Conservation (phyloP, 2,329 filamentous ascomycete genomes). For the Diaporthe citri region DNA sequence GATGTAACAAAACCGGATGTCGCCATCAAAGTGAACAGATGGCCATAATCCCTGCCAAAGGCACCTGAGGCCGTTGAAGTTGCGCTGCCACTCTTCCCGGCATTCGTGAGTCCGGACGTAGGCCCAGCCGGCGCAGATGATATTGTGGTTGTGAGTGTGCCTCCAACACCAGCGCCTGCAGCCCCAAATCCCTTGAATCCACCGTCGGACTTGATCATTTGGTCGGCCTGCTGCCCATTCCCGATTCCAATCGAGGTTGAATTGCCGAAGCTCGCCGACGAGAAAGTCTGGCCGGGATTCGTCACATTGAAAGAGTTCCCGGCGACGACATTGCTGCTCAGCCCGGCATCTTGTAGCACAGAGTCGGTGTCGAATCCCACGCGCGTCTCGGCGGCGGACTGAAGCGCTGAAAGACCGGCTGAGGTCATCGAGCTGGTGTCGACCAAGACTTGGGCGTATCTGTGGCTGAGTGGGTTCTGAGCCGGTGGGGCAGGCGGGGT, state of each 20-base stretch:
- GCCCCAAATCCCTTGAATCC: background rate
- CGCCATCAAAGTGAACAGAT: fast-evolving
- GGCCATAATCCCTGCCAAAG: fast-evolving
- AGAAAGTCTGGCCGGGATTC: slow-evolving; percentile 45
- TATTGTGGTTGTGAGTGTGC: slow-evolving; percentile 1
- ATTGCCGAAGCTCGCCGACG: background rate
- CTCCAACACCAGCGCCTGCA: background rate
- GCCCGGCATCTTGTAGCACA: slow-evolving; percentile 46
- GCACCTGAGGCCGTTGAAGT: background rate
- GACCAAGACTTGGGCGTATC: slow-evolving; percentile 54
- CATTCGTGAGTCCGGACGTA: background rate
- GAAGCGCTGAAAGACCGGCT: slow-evolving; percentile 44
- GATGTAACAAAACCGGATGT: too few species aligned
- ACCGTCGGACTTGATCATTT: background rate
- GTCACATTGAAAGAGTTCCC: slow-evolving; percentile 52
- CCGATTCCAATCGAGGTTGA: background rate
- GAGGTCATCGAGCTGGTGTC: slow-evolving; percentile 50
- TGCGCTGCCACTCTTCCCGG: background rate
- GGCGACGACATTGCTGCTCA: slow-evolving; percentile 49
- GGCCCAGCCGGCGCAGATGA: background rate
- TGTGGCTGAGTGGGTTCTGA: slow-evolving; percentile 52
- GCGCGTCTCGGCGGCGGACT: slow-evolving; percentile 45
- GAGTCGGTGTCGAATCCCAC: slow-evolving; percentile 45
- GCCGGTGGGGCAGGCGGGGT: slow-evolving; percentile 54
- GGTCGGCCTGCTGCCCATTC: background rate